These are phyloP conservation scores for Eleusine coracana DNA, from an alignment of 176 grass and related monocot genomes.

Conservation along the genomic window DNA sequence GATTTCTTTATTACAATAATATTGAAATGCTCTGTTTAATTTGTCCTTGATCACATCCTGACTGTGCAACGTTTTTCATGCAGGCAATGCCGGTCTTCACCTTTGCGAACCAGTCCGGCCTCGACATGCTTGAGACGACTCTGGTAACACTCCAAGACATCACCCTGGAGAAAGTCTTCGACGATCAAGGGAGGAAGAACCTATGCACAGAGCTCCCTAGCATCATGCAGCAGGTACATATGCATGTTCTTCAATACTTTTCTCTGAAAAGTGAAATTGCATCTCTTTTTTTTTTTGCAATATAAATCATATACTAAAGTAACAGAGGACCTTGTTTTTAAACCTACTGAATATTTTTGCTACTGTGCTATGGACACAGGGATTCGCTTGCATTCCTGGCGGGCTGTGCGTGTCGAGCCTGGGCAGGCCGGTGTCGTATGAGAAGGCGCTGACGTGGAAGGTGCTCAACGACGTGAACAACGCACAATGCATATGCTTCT, in stretches of 20 bases:
- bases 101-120: conserved; percentile 86
- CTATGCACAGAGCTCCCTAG: conserved; percentile 70
- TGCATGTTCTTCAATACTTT: neutral
- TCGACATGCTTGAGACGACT: conserved; percentile 94
- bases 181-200: conserved; percentile 65
- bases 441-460: conserved; percentile 78
- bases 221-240: conserved; percentile 57
- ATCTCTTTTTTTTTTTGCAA: neutral
- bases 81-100: conserved; percentile 74
- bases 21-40: too few relatives aligned
- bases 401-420: conserved; percentile 72
- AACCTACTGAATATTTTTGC: neutral
- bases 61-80: neutral
- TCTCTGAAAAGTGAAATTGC: neutral
- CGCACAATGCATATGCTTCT: conserved; percentile 78
- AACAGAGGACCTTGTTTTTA: neutral
- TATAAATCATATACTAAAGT: too few relatives aligned
- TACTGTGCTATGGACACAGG: conserved; percentile 2
- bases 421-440: conserved; percentile 77
- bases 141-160: conserved; percentile 73
- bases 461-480: conserved; percentile 60
- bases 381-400: conserved; percentile 64
- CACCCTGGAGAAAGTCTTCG: conserved; percentile 68
- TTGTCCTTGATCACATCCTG: neutral
- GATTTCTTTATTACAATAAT: too few relatives aligned